Evolutionary conservation across 345 rosid genomes (phyloP), one percentile per base, ranked within the genome.

Genomic region (Rhizophora apiculata): DNA sequence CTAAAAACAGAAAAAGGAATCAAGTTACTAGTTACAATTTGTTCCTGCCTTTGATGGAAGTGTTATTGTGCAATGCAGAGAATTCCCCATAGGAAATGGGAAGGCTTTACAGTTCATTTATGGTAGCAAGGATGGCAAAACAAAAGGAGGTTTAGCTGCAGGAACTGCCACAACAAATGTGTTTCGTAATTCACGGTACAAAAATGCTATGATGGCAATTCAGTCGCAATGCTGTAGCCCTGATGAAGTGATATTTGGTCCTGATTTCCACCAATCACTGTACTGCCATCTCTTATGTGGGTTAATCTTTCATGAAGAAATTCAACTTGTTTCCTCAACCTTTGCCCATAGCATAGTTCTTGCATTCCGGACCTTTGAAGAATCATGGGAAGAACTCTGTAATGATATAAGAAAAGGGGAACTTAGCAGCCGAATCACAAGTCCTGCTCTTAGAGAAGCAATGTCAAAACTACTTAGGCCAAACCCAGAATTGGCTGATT

Each of bases 271-370:
- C 63, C 97, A 92, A 56, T 89, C 98, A 55, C 60, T 92, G 37
- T 92, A 96, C 72, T 96, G 99, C 79, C 99, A 96, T 85, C 98
- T 96, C 75, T 73, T 96, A 52, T 89, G 98, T 8, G 99, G 99
- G 20, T 85, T 96, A 66, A 80, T 96, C 49, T 85, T 76, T 73
- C 51, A 82, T 8, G 87, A 90, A 3, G 93, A 96, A 63, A 84
- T 96, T 57, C 93, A 90, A 13, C 60, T 78, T 60, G 90, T 96
- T 59, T 82, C 72, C 58, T 94, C 99, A 2, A 71, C 97, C 2
- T 96, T 96, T 68, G 97, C 98, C 56, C 88, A 92, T 49, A 87
- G 98, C 71, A 77, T 92, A 39, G 90, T 96, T 39, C 84, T 82
- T 66, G 93, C 97, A 0, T 90, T 96, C 64, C 79, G 89, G 61